Evolutionary conservation across 768 basidiomycete genomes (phyloP), one percentile per base, ranked within the genome.

Genomic region (Fistulinella prunicolor): DNA sequence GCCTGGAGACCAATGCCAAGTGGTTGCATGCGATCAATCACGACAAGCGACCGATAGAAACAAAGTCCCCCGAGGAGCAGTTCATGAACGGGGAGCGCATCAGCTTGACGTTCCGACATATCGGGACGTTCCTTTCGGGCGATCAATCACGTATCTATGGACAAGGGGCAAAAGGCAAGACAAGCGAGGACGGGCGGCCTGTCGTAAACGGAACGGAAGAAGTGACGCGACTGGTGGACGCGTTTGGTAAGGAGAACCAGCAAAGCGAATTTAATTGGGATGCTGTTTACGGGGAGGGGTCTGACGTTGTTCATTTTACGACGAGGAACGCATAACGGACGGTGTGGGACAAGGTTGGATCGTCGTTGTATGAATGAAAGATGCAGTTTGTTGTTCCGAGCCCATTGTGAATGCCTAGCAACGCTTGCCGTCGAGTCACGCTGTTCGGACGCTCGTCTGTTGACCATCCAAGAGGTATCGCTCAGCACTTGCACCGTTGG

Each of bases 21-120:
- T 91, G 87, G 85, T 68, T 89, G 45, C 89, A 92, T 58, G 81
- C 79, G 35, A 86, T 92, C 54, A 79, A 81, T 50, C 80, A 80
- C 45, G 89, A 91, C 68, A 89, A 86, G 53, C 83, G 89, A 1
- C 77, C 79, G 3, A 49, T 73, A 3, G 49, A 61, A 6, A 60
- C 66, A 3, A 91, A 90, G 64, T 71, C 75, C 2, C 59, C 63
- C 2, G 76, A 69, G 21, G 89, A 91, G 67, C 75, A 65, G 24
- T 67, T 70, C 37, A 70, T 76, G 55, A 60, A 70, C n/a, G 85
- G 83, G 21, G 83, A 75, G 42, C 76, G 89, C 39, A 89, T 91
- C 61, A 89, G 87, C 59, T 65, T 90, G 56, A 92, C 89, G 9
- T 90, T 91, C 67, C 74, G 88, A 32, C 73, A 77, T 47, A 90